Evolutionary conservation across 495 filamentous ascomycete genomes (phyloP), one percentile per base, ranked within the genome.

Genomic region (Lindgomyces ingoldianus): DNA sequence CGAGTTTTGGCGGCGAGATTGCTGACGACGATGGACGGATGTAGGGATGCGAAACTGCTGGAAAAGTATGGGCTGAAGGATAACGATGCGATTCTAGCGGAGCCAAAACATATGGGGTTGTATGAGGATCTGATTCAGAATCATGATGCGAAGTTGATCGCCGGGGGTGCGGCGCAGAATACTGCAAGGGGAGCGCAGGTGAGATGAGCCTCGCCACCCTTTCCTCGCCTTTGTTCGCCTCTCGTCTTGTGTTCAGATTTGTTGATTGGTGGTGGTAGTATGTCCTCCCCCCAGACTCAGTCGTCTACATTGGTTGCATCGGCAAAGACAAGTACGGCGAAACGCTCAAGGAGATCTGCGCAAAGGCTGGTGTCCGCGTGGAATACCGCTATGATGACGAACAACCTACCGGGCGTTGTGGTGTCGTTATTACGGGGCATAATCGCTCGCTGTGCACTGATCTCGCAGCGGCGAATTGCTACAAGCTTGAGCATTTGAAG

Each of bases 121-220:
- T 98, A 93, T 76, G 91, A 96, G 71, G 95, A 99, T 68, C 84
- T 98, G 64, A 81, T 96, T 62, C 84, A 88, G 68, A 87, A 89
- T 82, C 87, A 84, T 73, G 84, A 93, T 69, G 92, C 92, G 65
- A 96, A 95, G 80, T 82, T 96, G 74, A 91, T 99, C 76, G 91
- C 94, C 57, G 94, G 94, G 72, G 94, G 94, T 74, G 95, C 95
- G 61, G 94, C 95, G 25, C 94, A 99, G 78, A 99, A 99, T 85
- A 93, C 93, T 58, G 94, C 95, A 70, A 89, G 94, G 71, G 94
- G 94, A 72, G 95, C 93, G 58, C 90, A 88, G 79, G 85, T 87
- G 80, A 33, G 49, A 26, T 12, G 16, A n/a, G n/a, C n/a, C n/a
- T n/a, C n/a, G n/a, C n/a, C n/a, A n/a, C n/a, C n/a, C n/a, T n/a